Base-by-base conservation (phyloP, 2,329 filamentous ascomycete species). In the Dothidotthia symphoricarpi region DNA sequence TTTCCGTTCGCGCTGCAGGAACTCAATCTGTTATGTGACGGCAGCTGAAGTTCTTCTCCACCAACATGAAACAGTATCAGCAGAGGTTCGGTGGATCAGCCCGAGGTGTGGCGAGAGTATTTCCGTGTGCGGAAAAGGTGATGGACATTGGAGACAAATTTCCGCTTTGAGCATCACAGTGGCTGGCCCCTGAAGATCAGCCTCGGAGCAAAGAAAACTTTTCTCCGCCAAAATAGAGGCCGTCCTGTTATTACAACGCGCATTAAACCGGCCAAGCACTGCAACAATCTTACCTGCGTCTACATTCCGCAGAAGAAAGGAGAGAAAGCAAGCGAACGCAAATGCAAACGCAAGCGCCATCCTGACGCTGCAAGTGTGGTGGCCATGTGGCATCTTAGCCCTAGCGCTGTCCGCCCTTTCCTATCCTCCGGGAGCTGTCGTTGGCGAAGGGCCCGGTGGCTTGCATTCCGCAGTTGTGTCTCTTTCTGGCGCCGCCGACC, bases 361-460 rank as follows among this genome's bases (percentile, higher is more conserved):
- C 28, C 42, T 39, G 37, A 43, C 44, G 42, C 45, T 49, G 49
- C 39, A 49, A 36, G 41, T 28, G 30, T 13, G 41, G 57, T 55
- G 36, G 49, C 56, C 58, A 64, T 61, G 59, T 65, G 59, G 56
- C 43, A 27, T 34, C 28, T 29, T 28, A 43, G 47, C 37, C 39
- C 52, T 46, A 55, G 50, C 43, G 19, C 5, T 22, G 19, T n/a
- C 19, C 9, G 19, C 9, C 31, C 24, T 35, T 22, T 31, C 45
- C 42, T 11, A 10, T 31, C 27, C 32, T 34, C 39, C 41, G 38
- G 36, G 36, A 22, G 25, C 24, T 32, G 24, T 40, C 39, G 36
- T 36, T 37, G 37, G 36, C 31, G 32, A 36, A 37, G 25, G 30
- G 42, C 39, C 47, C 31, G 41, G 43, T 47, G 35, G 46, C 43